phyloP scores from a whole-genome alignment of 2,329 filamentous ascomycete genomes.

The Hypoxylon sp. region DNA sequence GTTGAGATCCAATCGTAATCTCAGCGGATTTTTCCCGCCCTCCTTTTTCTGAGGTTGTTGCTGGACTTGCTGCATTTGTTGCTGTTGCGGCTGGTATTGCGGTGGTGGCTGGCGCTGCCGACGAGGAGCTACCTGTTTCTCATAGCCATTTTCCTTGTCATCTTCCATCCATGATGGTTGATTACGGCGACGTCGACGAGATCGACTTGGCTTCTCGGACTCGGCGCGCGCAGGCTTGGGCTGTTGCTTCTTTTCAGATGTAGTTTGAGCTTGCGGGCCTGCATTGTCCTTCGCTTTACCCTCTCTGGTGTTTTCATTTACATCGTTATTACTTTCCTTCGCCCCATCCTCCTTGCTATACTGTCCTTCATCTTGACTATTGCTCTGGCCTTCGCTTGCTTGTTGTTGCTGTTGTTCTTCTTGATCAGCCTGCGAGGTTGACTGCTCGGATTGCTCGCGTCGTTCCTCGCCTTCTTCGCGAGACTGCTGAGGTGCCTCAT shows the following conservation, averaged over 20 bases:
- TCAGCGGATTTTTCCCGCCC: slow-evolving; percentile 74
- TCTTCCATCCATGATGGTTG: slow-evolving; percentile 52
- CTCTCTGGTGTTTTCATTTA: slow-evolving; percentile 3
- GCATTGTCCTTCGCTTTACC: slow-evolving; percentile 28
- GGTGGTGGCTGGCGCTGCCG: slow-evolving; percentile 41
- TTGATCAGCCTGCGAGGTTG: slow-evolving; percentile 21
- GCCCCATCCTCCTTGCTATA: slow-evolving; percentile 24
- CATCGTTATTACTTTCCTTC: slow-evolving; percentile 13
- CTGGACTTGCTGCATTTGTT: slow-evolving; percentile 47
- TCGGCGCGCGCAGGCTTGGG: slow-evolving; percentile 47
- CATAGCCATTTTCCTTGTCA: slow-evolving; percentile 50
- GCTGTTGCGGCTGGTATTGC: slow-evolving; percentile 44
- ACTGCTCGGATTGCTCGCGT: slow-evolving; percentile 33
- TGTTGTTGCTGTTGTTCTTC: slow-evolving; percentile 20
- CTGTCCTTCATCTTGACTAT: slow-evolving; percentile 12
- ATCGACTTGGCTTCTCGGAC: slow-evolving; percentile 50
- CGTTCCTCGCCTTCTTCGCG: slow-evolving; percentile 33
- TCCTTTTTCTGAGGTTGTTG: slow-evolving; percentile 53
- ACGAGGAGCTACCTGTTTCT: slow-evolving; percentile 52
- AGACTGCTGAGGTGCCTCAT: slow-evolving; percentile 35
- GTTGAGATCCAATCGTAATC: slow-evolving; percentile 82
- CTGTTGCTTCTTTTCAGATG: slow-evolving; percentile 43
- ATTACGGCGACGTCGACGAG: slow-evolving; percentile 52
- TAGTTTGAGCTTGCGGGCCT: slow-evolving; percentile 33
- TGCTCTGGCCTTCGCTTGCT: slow-evolving; percentile 7